phyloP scores from a whole-genome alignment of 306 rosid species.

The Ammopiptanthus mongolicus region DNA sequence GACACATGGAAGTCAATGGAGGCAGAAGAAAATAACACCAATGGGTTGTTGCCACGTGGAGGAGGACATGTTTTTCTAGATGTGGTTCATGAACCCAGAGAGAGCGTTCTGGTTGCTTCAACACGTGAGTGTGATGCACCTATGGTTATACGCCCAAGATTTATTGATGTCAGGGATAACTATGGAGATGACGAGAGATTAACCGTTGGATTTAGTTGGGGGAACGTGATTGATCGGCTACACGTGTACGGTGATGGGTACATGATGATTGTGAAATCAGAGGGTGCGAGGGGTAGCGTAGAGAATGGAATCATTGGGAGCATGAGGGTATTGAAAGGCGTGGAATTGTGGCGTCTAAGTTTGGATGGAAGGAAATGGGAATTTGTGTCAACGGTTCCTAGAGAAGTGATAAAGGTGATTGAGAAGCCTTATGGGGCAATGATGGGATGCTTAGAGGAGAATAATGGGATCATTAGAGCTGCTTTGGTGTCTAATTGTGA shows the following conservation, averaged over 20 bases:
- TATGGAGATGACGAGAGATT: neutral
- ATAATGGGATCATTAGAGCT: conserved; percentile 34
- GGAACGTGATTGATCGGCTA: conserved; percentile 38
- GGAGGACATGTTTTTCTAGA: conserved; percentile 22
- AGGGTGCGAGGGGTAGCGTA: neutral
- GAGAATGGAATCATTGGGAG: neutral
- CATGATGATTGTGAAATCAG: conserved; percentile 52
- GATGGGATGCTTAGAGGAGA: conserved; percentile 64
- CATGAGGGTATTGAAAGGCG: conserved; percentile 32
- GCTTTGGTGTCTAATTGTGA: conserved; percentile 50
- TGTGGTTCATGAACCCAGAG: conserved; percentile 33
- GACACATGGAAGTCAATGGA: conserved; percentile 44
- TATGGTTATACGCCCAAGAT: conserved; percentile 40
- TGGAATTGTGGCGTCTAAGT: conserved; percentile 53
- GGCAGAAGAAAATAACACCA: conserved; percentile 3
- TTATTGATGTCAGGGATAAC: neutral
- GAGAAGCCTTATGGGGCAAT: conserved; percentile 52
- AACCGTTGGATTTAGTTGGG: conserved; percentile 47
- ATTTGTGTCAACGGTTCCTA: conserved; percentile 26
- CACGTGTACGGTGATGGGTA: conserved; percentile 69
- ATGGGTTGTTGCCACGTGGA: conserved; percentile 21
- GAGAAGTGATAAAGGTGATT: conserved; percentile 25
- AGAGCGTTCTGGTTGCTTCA: conserved; percentile 36
- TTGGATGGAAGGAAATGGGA: conserved; percentile 41
- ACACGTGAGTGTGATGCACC: neutral